Evolutionary conservation across 148 eudicot species (phyloP), one percentile per base, ranked within the genome.

Genomic region (Fagopyrum tataricum): DNA sequence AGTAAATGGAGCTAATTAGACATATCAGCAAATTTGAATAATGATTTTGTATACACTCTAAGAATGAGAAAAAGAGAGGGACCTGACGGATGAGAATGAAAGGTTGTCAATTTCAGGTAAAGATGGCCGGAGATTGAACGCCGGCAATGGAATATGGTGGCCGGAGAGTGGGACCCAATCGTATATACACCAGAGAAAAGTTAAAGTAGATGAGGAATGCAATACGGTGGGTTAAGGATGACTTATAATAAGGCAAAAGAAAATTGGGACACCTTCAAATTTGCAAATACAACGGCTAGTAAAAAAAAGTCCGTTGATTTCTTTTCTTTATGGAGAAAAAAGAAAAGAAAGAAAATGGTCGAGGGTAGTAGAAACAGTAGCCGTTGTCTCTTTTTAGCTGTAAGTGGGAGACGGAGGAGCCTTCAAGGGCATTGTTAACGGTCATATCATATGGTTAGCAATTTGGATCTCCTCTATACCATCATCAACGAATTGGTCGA

Each of bases 211-310:
- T 13, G 41, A 39, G 40, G 26, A 59, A 59, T 52, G 17, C 40
- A 37, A 62, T 4, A 37, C 14, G 3, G 42, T 62, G 43, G 44
- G 68, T 12, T 59, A 39, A 31, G 66, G 39, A 3, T 52, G 58
- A 52, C 58, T n/a, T 52, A 52, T 10, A 11, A 23, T 37, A 5
- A 13, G 44, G 43, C 43, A 14, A 62, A 62, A 31, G 37, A 31
- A 31, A 20, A 9, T 37, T 37, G 43, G 12, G 68, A 18, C 12
- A 31, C 43, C 43, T 62, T 37, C 43, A 62, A 73, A 64, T 76
- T 78, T 86, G 80, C 82, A 84, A 87, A 86, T 80, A 67, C 74
- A 90, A 84, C 89, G 96, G 91, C 85, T 86, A 86, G 84, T 87
- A 61, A 81, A 62, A 31, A 26, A 62, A 62, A 76, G 80, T 73